These are phyloP conservation scores for Penstemon barbatus DNA, from an alignment of 257 asterid species.

Conservation along the genomic window DNA sequence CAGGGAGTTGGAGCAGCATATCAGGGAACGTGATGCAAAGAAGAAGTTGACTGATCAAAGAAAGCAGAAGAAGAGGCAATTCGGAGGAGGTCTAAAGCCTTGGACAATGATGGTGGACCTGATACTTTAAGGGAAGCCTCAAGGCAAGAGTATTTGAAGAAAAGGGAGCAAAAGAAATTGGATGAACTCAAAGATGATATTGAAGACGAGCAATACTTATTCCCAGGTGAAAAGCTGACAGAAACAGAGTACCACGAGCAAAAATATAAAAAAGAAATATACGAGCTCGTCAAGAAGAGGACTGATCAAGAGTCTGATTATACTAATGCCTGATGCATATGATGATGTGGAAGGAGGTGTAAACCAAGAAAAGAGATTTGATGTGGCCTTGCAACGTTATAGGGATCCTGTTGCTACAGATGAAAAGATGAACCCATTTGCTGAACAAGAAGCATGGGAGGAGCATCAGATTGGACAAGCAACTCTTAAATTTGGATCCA, in stretches of 20 bases:
- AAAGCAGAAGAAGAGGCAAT: constrained; percentile 91
- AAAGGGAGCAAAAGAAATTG: constrained; percentile 84
- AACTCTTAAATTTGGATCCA: constrained; percentile 75
- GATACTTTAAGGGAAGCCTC: constrained; percentile 57
- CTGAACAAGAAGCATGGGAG: constrained; percentile 99
- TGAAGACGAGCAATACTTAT: constrained; percentile 86
- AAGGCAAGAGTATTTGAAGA: not conserved
- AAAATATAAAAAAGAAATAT: constrained; percentile 74
- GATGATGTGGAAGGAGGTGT: constrained; percentile 44
- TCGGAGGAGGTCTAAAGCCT: constrained; percentile 63
- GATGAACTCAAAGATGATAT: constrained; percentile 89
- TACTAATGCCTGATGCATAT: constrained; percentile 60
- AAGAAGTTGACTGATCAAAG: constrained; percentile 65
- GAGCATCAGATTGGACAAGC: constrained; percentile 95
- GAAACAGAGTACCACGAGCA: constrained; percentile 64
- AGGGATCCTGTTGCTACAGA: constrained; percentile 60
- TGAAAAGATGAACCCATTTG: constrained; percentile 93
- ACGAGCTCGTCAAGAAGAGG: constrained; percentile 80
- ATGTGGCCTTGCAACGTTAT: constrained; percentile 46
- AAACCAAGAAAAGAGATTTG: constrained; percentile 47
- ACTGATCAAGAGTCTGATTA: constrained; percentile 49
- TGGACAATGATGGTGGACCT: constrained; percentile 74
- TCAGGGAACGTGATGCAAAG: constrained; percentile 81
- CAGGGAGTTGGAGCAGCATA: too few species aligned
- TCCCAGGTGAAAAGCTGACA: constrained; percentile 71